A percentile compares a stretch with the other conserved stretches of the same genome.
Conservation (phyloP, 441 rosid genomes). For the Adansonia grandidieri region DNA sequence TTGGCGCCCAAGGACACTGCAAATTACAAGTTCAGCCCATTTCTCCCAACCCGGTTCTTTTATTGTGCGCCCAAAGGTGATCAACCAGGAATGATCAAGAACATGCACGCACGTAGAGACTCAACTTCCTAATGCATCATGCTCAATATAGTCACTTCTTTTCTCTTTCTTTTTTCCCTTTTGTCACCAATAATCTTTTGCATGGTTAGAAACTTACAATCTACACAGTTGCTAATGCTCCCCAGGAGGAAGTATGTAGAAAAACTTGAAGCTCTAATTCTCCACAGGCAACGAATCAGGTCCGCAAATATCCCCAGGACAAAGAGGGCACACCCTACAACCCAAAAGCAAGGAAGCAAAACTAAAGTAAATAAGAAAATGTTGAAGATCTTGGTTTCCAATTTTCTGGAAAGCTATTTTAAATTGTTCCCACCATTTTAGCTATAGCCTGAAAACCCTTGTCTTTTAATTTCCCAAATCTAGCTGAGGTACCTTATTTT, state of each 20-base stretch:
- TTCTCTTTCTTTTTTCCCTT: constrained; percentile 5
- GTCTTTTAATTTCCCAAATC: background rate
- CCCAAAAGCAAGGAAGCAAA: constrained; percentile 20
- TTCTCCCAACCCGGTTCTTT: background rate
- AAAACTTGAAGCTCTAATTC: constrained; percentile 34
- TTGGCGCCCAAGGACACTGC: background rate
- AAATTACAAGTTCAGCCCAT: constrained; percentile 25
- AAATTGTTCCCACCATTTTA: background rate
- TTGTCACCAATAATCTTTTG: background rate
- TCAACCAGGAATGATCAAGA: background rate
- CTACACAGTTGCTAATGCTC: constrained; percentile 10
- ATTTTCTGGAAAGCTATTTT: background rate
- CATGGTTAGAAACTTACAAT: background rate
- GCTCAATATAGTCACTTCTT: background rate
- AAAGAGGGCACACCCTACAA: constrained; percentile 94
- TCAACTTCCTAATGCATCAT: background rate
- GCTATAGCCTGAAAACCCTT: background rate
- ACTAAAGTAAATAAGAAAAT: background rate
- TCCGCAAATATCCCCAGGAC: constrained; percentile 90
- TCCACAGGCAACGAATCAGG: constrained; percentile 48
- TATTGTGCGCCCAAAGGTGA: background rate
- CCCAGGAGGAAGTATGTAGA: constrained; percentile 12
- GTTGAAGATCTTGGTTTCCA: background rate
- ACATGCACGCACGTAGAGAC: constrained; percentile 9
- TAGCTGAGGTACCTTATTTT: background rate